Base-by-base conservation (phyloP, 169 alveolate species). In the Eimeria praecox region DNA sequence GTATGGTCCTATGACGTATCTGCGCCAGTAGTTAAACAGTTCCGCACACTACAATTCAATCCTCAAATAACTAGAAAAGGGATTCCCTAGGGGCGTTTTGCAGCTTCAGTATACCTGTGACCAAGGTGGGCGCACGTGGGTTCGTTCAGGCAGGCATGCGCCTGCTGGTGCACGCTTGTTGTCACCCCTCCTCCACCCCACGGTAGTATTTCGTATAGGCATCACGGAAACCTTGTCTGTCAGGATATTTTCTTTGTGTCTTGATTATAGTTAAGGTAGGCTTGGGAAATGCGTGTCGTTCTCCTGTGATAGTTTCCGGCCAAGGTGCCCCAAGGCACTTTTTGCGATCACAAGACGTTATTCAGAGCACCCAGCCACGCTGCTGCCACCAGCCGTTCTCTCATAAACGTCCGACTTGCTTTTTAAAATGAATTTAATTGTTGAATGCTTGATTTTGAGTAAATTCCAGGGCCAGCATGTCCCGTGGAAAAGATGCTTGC, bases 151-250 rank as follows among this genome's bases (percentile, higher is more conserved):
- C 92, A 85, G 92, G 78, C 54, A 56, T 56, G 77, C 56, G 92
- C 92, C 92, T 56, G 52, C 92, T 27, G 52, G 78, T 56, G 92
- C 92, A 85, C 92, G 92, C 92, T 54, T 85, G 90, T 30, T 52
- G 77, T 85, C 92, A 85, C 92, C 77, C 92, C 92, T 56, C 92
- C 92, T 85, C 78, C 92, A 35, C 92, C 77, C 77, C 92, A 54
- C 77, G 49, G 9, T 33, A 33, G 40, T 85, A 22, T 42, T 46
- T 85, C 71, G 77, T 35, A n/a, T n/a, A 24, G 73, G 78, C 38
- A 33, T 18, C 59, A 54, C 62, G 56, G 92, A 56, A 85, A 54
- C 35, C 30, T 46, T 54, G 54, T 5, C n/a, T 85, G 92, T 85
- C 77, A 49, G 92, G 92, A 85, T 52, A 85, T 49, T 56, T 85